Conservation (phyloP, 345 rosid genomes). For the Euphorbia tirucalli region DNA sequence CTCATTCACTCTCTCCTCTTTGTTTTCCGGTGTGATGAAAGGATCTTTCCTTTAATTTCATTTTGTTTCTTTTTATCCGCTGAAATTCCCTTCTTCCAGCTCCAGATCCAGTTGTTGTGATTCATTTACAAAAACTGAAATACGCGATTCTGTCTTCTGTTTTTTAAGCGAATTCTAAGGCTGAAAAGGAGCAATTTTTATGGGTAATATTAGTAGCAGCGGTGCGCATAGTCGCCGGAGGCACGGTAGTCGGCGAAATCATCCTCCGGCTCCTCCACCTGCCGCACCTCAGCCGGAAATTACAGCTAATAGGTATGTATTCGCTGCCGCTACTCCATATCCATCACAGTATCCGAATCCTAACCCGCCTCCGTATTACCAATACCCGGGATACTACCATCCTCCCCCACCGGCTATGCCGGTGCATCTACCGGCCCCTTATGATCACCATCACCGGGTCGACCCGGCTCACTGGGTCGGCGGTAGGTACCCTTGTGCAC, state of each 20-base stretch:
- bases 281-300: slow-evolving; percentile 65
- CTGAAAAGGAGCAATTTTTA: slow-evolving; percentile 10
- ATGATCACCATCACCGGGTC: slow-evolving; percentile 55
- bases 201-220: slow-evolving; percentile 72
- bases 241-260: slow-evolving; percentile 43
- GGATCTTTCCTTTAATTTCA: slow-evolving; percentile 3
- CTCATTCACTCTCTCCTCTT: not conserved
- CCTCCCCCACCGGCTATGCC: slow-evolving; percentile 53
- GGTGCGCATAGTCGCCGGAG: slow-evolving; percentile 56
- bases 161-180: slow-evolving; percentile 14
- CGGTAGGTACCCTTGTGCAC: slow-evolving; percentile 33
- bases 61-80: not conserved
- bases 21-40: not conserved
- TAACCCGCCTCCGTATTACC: slow-evolving; percentile 48
- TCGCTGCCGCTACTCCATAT: slow-evolving; percentile 88
- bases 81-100: not conserved
- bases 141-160: not conserved
- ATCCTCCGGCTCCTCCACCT: slow-evolving; percentile 49
- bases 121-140: not conserved
- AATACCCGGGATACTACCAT: slow-evolving; percentile 63
- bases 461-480: slow-evolving; percentile 28
- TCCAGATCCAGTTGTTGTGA: slow-evolving; percentile 6
- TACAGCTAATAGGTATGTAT: slow-evolving; percentile 64
- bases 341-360: slow-evolving; percentile 60
- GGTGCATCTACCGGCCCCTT: slow-evolving; percentile 56